Percentiles rank a stretch among this genome's conserved stretches.
Conservation (phyloP, 495 filamentous ascomycete genomes). For the Xylaria curta region DNA sequence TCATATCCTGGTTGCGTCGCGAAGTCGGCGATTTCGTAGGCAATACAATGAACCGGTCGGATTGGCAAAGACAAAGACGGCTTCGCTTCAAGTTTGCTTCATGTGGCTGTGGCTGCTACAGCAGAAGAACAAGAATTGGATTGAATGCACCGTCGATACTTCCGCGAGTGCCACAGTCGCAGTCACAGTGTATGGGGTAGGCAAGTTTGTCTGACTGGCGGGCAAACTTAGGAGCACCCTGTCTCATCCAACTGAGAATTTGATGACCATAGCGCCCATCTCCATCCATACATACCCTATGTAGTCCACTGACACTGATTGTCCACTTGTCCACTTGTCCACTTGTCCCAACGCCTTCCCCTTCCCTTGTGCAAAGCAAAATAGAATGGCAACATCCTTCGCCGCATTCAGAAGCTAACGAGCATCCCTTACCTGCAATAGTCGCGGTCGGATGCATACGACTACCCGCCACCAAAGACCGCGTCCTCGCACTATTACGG, state of each 20-base stretch:
- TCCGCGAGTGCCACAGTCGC: constrained; percentile 10
- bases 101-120: not conserved
- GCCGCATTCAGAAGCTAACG: constrained; percentile 7
- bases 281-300: constrained; percentile 4
- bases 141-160: constrained; percentile 19
- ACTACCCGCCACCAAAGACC: constrained; percentile 48
- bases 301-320: constrained; percentile 24
- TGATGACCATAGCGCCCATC: constrained; percentile 25
- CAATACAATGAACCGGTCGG: constrained; percentile 3
- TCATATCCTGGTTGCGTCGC: constrained; percentile 5
- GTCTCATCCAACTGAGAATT: constrained; percentile 24
- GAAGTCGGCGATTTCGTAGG: not conserved
- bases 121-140: constrained; percentile 1
- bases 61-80: constrained; percentile 24
- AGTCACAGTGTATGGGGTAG: constrained; percentile 25
- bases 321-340: constrained; percentile 21
- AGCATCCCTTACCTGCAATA: constrained; percentile 38
- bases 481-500: constrained; percentile 53
- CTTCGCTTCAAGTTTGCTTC: not conserved
- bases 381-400: not conserved
- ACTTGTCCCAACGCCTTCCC: constrained; percentile 13
- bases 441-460: constrained; percentile 60
- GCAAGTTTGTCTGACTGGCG: constrained; percentile 28
- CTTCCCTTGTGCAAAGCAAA: not conserved
- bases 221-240: constrained; percentile 18